phyloP scores from a whole-genome alignment of 129 eudicot genomes.

The Flaveria ramosissima region DNA sequence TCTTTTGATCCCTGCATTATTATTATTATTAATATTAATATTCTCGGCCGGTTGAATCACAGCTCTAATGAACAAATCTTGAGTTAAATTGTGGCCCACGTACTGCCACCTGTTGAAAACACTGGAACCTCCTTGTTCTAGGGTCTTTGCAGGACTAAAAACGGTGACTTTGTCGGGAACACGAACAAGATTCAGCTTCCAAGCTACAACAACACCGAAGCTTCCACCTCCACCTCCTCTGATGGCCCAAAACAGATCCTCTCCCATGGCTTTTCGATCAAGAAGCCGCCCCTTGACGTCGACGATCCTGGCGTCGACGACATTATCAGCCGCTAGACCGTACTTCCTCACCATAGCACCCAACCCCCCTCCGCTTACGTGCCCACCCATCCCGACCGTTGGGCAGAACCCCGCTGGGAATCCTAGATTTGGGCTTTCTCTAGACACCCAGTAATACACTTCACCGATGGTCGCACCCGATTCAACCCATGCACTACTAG shows the following conservation, averaged over 20 bases:
- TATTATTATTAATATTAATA: no score
- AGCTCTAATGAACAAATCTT: slow-evolving; percentile 12
- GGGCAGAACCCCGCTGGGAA: slow-evolving; percentile 14
- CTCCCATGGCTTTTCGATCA: slow-evolving; percentile 4
- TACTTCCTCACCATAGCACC: background rate
- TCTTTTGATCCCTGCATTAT: background rate
- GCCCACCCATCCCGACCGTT: background rate
- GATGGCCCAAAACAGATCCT: slow-evolving; percentile 12
- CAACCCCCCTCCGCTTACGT: slow-evolving; percentile 8
- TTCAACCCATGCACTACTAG: background rate
- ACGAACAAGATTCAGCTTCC: slow-evolving; percentile 12
- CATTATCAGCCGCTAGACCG: slow-evolving; percentile 2
- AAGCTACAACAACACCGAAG: slow-evolving; percentile 13
- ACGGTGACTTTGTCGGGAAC: background rate
- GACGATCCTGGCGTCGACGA: background rate
- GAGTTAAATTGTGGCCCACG: background rate
- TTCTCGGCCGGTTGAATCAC: background rate
- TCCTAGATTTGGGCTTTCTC: slow-evolving; percentile 1
- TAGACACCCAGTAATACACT: slow-evolving; percentile 4
- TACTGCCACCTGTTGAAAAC: slow-evolving; percentile 17
- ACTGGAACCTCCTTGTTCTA: slow-evolving; percentile 1
- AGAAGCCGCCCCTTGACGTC: background rate
- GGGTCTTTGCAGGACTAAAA: background rate
- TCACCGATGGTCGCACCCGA: slow-evolving; percentile 4
- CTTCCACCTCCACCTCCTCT: slow-evolving; percentile 11